A percentile compares a stretch with the other conserved stretches of the same genome.
These are phyloP conservation scores for Paramecium biaurelia DNA, from an alignment of 73 alveolate species.

Conservation along the genomic window DNA sequence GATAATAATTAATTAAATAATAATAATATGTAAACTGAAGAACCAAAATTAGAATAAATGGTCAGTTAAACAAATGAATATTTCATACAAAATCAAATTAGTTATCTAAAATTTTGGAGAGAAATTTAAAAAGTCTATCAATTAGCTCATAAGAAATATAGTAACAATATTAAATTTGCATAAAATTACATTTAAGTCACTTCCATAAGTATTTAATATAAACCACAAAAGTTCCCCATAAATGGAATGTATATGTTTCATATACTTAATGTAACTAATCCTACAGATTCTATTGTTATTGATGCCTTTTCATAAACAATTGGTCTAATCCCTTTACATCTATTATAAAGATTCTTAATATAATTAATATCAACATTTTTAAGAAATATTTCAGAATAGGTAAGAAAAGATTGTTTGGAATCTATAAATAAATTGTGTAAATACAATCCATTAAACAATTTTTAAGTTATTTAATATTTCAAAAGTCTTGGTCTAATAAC, in stretches of 20 bases:
- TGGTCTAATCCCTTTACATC: neutral
- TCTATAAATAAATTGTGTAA: neutral
- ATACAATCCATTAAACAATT: neutral
- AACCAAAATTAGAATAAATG: neutral
- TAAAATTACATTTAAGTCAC: neutral
- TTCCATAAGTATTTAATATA: neutral
- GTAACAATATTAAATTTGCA: neutral
- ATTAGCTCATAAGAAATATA: constrained; percentile 30
- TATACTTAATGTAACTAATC: neutral
- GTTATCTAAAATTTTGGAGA: neutral
- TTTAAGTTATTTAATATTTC: neutral
- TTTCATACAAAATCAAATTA: neutral
- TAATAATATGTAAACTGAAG: neutral
- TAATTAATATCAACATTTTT: neutral
- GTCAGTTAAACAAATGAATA: neutral
- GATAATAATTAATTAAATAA: neutral
- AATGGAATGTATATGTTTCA: neutral
- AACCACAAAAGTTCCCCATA: neutral
- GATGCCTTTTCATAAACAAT: neutral
- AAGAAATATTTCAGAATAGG: neutral
- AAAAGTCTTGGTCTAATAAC: neutral
- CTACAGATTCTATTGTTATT: neutral
- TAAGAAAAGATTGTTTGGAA: neutral
- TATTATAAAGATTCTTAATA: neutral
- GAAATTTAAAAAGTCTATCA: neutral